Base-by-base conservation (phyloP, 768 basidiomycete species). In the Suillus tomentosus region DNA sequence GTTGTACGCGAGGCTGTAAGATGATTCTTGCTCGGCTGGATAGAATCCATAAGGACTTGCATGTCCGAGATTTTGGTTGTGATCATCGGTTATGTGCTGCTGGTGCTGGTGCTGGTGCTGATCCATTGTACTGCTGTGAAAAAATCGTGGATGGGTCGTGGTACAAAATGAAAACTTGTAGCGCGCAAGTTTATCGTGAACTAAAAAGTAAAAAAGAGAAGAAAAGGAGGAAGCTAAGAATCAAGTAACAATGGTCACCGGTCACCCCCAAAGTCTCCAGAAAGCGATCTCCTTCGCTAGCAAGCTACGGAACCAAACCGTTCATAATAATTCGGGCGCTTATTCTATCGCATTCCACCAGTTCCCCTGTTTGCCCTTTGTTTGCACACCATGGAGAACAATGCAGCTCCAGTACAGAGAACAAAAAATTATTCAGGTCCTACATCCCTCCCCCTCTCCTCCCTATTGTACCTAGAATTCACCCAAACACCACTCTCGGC, bases 1-100 rank as follows among this genome's bases (percentile, higher is more conserved):
- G 71, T 78, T 77, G 77, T 86, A 86, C 64, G 79, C 77, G 72
- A 85, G 75, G 71, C 74, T 79, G 77, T 85, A 88, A 65, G 82
- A 73, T 73, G 80, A 77, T 66, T 87, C 84, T 70, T 84, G 84
- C 62, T 87, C 85, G 69, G 79, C 66, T 64, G 78, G 72, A 75
- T 86, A 87, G 79, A 82, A 88, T 65, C 71, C 75, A 76, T 84
- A 86, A 67, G 76, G 71, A 24, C 77, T 73, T 47, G 79, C 71
- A 67, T 79, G 75, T 66, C 62, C 65, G 69, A 83, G 76, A 72
- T 77, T 75, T 66, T 76, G 67, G 71, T 70, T 73, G 70, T 82
- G 82, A 77, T 85, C 83, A 71, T 83, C 81, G 65, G 76, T 79
- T 68, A 87, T 81, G 63, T 77, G 74, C 40, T 78, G 82, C 67